Percentiles rank a stretch among this genome's conserved stretches.
These are phyloP conservation scores for Fraxinus baroniana DNA, from an alignment of 305 asterid genomes.

Conservation along the genomic window DNA sequence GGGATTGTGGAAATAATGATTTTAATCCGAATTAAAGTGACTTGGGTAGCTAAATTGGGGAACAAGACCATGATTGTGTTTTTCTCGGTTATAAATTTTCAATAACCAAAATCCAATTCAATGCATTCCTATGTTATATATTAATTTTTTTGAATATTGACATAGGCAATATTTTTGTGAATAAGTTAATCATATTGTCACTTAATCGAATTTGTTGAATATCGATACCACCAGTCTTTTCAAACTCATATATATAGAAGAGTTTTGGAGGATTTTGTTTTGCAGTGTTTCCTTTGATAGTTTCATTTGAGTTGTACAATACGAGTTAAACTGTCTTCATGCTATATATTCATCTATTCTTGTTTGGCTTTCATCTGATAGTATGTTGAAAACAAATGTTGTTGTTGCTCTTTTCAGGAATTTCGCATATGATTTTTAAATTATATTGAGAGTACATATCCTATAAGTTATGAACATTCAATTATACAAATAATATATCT, in stretches of 20 bases:
- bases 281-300: neutral
- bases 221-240: neutral
- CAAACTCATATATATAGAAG: too few relatives aligned
- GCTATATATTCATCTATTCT: neutral
- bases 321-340: neutral
- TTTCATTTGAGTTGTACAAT: neutral
- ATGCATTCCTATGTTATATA: neutral
- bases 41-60: neutral
- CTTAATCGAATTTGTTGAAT: neutral
- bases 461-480: neutral
- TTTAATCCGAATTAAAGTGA: neutral
- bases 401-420: neutral
- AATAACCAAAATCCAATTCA: neutral
- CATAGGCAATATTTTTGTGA: neutral
- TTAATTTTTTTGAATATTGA: neutral
- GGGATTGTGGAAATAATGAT: neutral
- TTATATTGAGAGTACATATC: neutral
- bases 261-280: neutral
- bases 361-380: neutral
- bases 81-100: neutral
- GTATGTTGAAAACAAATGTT: neutral
- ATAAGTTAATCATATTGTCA: neutral
- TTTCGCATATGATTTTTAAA: too few relatives aligned
- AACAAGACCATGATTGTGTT: neutral
- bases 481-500: too few relatives aligned